Base-by-base conservation (phyloP, 257 asterid species). In the Solanum rostratum region DNA sequence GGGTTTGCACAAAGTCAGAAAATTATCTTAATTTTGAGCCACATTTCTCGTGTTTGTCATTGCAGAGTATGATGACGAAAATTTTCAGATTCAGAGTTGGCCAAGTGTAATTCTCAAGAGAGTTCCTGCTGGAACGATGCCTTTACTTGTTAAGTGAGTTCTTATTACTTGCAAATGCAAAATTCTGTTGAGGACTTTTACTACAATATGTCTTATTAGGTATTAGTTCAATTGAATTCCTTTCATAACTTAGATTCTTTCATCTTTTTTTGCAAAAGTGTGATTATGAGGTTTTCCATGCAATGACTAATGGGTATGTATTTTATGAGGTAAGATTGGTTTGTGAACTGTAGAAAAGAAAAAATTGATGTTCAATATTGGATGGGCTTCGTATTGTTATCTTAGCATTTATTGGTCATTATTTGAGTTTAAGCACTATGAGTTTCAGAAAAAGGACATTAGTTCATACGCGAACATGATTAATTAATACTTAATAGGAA, bases 41-140 rank as follows among this genome's bases (percentile, higher is more conserved):
- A 71, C 80, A 71, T 41, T 50, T 27, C 43, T 49, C 16, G 45
- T 76, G 62, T 4, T 76, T 11, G 13, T 83, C 33, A 3, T 80
- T 84, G 83, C 89, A 94, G 99, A 90, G 87, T 93, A 86, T 86
- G 84, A 87, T 84, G 93, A 91, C n/a, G 93, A 91, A 81, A 91
- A 89, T 68, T 88, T 83, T 53, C 94, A 88, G 79, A 94, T 95
- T 84, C 93, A 91, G 3, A 91, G 90, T 53, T 97, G 98, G 78
- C 89, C 98, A 80, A 90, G 91, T 87, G 95, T 95, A 84, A 93
- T 94, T 84, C 89, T 94, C 41, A 95, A 85, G 90, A 91, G 99
- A 88, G 95, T 94, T 87, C 99, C 99, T 2, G 92, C 93, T 43
- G 88, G 86, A 81, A 89, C 85, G 29, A 71, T 73, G 73, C 90